A percentile compares a stretch with the other conserved stretches of the same genome.
phyloP scores from a whole-genome alignment of 139 green algal species.

The Picochlorum sp. region DNA sequence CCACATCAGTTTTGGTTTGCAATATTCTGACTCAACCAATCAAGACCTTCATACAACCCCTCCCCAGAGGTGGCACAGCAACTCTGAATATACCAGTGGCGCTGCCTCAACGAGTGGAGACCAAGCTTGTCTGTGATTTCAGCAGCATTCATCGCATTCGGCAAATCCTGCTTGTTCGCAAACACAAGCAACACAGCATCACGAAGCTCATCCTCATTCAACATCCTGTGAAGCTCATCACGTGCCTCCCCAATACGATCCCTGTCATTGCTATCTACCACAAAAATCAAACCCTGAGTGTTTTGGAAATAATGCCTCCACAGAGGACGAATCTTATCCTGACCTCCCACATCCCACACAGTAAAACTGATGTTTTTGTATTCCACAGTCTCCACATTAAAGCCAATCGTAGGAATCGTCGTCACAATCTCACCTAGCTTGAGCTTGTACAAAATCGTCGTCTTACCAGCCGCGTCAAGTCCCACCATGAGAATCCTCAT shows the following conservation, averaged over 20 bases:
- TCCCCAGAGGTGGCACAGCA: constrained; percentile 91
- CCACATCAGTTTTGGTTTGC: constrained; percentile 26
- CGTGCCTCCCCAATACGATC: constrained; percentile 90
- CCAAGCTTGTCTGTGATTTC: constrained; percentile 99
- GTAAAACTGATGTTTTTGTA: constrained; percentile 95
- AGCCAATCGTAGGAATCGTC: constrained; percentile 96
- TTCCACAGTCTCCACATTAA: constrained; percentile 94
- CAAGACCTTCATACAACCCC: constrained; percentile 95
- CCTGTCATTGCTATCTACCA: constrained; percentile 96
- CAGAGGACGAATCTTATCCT: constrained; percentile 88
- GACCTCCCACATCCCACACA: constrained; percentile 93
- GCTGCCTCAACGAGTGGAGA: constrained; percentile 88
- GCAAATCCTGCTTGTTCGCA: constrained; percentile 99
- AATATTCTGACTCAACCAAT: constrained; percentile 90
- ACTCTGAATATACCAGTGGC: constrained; percentile 97
- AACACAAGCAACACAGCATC: constrained; percentile 96
- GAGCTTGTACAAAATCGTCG: constrained; percentile 99
- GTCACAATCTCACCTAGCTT: constrained; percentile 98
- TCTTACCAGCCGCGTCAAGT: constrained; percentile 97
- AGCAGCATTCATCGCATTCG: constrained; percentile 98
- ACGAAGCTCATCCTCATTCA: constrained; percentile 98
- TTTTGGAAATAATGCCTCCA: constrained; percentile 99
- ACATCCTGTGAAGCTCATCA: constrained; percentile 98
- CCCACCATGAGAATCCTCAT: constrained; percentile 99
- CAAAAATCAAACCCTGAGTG: constrained; percentile 97